A percentile compares a stretch with the other conserved stretches of the same genome.
These are phyloP conservation scores for Fusarium sarcochroum DNA, from an alignment of 2,329 filamentous ascomycete genomes.

Conservation along the genomic window DNA sequence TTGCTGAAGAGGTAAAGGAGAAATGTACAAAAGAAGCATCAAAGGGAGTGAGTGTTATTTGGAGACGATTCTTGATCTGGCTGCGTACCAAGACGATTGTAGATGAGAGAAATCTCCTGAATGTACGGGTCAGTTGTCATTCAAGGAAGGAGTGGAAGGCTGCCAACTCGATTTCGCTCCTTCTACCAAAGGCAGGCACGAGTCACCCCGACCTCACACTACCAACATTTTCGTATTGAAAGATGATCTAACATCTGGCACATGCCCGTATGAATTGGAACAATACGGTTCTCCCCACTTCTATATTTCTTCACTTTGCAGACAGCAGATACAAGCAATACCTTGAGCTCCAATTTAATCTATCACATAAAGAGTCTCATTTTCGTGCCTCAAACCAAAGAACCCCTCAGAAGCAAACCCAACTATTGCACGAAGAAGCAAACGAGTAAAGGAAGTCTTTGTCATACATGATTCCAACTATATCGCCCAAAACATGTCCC, in stretches of 20 bases:
- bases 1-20: background rate
- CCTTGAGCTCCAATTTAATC: constrained; percentile 36
- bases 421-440: constrained; percentile 42
- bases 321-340: constrained; percentile 25
- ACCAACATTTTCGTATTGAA: background rate
- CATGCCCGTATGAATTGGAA: background rate
- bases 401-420: constrained; percentile 38
- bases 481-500: constrained; percentile 51
- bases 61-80: background rate
- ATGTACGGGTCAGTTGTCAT: background rate
- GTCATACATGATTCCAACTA: constrained; percentile 53
- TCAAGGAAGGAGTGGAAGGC: background rate
- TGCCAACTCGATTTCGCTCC: background rate
- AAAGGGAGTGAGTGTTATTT: background rate
- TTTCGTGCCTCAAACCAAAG: constrained; percentile 35
- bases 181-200: background rate
- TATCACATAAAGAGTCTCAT: constrained; percentile 43
- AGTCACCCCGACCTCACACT: background rate
- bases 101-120: background rate
- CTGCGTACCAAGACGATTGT: background rate
- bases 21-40: background rate
- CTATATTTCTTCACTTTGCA: background rate
- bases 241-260: background rate
- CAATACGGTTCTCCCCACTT: background rate
- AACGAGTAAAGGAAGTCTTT: constrained; percentile 50